phyloP scores from a whole-genome alignment of 1,139 yeast genomes.

The Debaryomyces sp. region DNA sequence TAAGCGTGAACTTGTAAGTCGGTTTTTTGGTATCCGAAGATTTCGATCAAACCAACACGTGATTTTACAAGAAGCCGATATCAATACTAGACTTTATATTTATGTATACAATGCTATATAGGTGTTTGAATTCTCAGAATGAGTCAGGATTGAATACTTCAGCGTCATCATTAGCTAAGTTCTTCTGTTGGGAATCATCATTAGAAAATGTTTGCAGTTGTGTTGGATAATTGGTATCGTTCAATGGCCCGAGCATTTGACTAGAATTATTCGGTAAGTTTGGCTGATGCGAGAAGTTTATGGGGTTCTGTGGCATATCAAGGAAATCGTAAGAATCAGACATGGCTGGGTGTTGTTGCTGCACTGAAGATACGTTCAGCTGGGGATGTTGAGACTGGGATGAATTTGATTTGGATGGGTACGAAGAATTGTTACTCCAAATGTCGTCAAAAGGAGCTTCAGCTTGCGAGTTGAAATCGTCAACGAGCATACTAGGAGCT shows the following conservation, averaged over 20 bases:
- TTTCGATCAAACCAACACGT: not conserved
- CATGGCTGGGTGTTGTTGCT: not conserved
- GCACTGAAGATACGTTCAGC: not conserved
- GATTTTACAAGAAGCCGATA: constrained; percentile 1
- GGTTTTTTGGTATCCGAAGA: constrained; percentile 7
- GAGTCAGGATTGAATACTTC: not conserved
- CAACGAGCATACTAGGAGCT: not conserved
- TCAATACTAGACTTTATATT: not conserved
- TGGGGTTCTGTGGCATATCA: not conserved
- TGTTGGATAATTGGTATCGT: not conserved
- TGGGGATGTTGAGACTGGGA: not conserved
- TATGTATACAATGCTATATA: not conserved
- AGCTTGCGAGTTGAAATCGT: not conserved
- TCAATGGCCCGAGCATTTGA: not conserved
- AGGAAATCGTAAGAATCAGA: not conserved
- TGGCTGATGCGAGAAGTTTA: not conserved
- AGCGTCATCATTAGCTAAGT: not conserved
- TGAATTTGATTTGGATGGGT: not conserved
- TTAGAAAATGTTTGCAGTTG: not conserved
- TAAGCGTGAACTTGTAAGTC: not conserved
- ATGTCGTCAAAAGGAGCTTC: not conserved
- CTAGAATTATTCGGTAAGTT: not conserved
- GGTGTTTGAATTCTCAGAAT: not conserved
- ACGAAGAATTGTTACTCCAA: not conserved
- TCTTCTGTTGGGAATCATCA: not conserved